These are phyloP conservation scores for Apiospora sp. DNA, from an alignment of 2,329 filamentous ascomycete species.

Conservation along the genomic window DNA sequence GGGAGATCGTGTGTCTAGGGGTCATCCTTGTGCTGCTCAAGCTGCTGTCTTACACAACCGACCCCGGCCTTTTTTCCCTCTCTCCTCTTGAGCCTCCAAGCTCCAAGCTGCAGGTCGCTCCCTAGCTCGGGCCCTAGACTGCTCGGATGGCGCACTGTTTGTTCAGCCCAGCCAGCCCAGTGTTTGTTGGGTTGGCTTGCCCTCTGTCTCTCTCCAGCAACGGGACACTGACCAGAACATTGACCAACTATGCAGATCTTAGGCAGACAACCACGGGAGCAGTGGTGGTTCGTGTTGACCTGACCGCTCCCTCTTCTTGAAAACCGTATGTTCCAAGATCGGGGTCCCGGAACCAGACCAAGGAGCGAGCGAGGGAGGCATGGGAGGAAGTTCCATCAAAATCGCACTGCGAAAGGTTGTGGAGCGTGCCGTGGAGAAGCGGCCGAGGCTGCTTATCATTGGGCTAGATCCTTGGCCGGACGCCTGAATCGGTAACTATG, in stretches of 20 bases:
- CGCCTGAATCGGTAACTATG: slow-evolving; percentile 14
- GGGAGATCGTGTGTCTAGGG: slow-evolving; percentile 13
- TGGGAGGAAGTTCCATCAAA: background rate
- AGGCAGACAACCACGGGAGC: background rate
- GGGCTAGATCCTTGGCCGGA: slow-evolving; percentile 17
- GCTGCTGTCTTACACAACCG: background rate
- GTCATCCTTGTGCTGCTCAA: background rate
- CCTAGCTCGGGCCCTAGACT: background rate
- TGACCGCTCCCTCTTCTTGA: slow-evolving; percentile 16
- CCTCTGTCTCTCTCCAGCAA: background rate
- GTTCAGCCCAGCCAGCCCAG: background rate
- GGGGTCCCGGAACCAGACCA: background rate
- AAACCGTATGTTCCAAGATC: slow-evolving; percentile 13
- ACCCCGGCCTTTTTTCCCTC: background rate
- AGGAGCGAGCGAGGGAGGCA: background rate
- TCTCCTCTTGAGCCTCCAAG: background rate
- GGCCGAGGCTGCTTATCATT: slow-evolving; percentile 16
- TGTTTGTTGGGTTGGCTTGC: background rate
- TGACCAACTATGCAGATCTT: background rate
- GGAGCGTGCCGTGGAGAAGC: slow-evolving; percentile 14
- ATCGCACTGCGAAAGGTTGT: slow-evolving; percentile 8
- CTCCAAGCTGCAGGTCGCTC: background rate
- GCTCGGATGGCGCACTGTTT: slow-evolving; percentile 19
- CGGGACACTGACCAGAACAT: background rate
- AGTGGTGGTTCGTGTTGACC: slow-evolving; percentile 1